Base-by-base conservation (phyloP, 441 rosid genomes). In the Erodium chrysanthum region DNA sequence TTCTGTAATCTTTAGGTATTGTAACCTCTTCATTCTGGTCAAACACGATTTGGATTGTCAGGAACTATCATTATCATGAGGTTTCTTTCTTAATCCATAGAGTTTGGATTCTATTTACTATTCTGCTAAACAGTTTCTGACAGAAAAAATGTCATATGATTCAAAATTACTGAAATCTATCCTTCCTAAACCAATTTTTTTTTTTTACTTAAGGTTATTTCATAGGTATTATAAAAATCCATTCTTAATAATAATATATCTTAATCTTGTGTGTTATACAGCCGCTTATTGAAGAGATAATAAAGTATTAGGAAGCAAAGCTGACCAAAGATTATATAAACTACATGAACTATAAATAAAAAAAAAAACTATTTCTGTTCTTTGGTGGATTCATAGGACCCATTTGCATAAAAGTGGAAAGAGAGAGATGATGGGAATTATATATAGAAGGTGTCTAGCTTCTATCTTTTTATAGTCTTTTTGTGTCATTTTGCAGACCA, bases 331-430 rank as follows among this genome's bases (percentile, higher is more conserved):
- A 50, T 15, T 50, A 50, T 56, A 21, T 56, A 56, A 56, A 20
- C 17, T 56, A 56, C 4, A 50, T 17, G 21, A n/a, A 50, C 58
- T 50, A 50, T 44, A n/a, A n/a, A n/a, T n/a, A n/a, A n/a, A n/a
- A n/a, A 22, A 56, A 56, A 56, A 7, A 22, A 56, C 27, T 56
- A 56, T 21, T 54, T 6, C 4, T 21, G 62, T 22, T 56, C 6
- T 56, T 56, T 21, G 21, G 62, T 56, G 62, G 62, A 56, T 56
- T 56, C 27, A 56, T 56, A 56, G 62, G 62, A 56, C 62, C 62
- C 62, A 56, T 56, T 56, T 18, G 62, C 62, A 56, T 29, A 56
- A 56, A 56, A 56, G 62, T 56, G 17, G 62, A 56, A 20, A 22
- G 58, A 50, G 20, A 50, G 58, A 50, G 58, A 50, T 15, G 21